Conservation (phyloP, 225 moss, liverwort and hornwort species). For the Bryoerythrophyllum caledonicum region DNA sequence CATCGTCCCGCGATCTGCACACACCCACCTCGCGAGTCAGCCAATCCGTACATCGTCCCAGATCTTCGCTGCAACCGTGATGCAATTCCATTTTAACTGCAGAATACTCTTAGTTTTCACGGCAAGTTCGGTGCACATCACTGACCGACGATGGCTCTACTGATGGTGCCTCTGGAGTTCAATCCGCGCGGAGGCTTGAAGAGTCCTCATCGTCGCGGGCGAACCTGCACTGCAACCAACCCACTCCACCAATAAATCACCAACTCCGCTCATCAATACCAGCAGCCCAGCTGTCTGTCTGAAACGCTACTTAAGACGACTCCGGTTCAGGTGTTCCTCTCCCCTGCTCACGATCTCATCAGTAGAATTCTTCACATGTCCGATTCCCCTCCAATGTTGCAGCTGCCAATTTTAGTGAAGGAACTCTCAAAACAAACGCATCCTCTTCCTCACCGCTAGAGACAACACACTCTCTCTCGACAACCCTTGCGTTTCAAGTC, state of each 20-base stretch:
- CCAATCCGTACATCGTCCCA: background rate
- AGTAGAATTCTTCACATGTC: background rate
- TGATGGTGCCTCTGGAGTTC: slow-evolving; percentile 23
- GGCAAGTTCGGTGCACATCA: slow-evolving; percentile 10
- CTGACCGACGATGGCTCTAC: slow-evolving; percentile 25
- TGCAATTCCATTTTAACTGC: background rate
- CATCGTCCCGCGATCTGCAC: slow-evolving; percentile 23
- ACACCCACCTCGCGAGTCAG: background rate
- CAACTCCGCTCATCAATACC: background rate
- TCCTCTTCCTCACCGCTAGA: background rate
- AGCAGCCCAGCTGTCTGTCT: background rate
- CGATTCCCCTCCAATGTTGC: background rate
- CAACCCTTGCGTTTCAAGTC: background rate
- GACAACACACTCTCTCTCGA: background rate
- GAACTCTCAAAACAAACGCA: background rate
- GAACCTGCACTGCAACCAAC: slow-evolving; percentile 24
- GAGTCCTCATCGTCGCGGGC: slow-evolving; percentile 12
- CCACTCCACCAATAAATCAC: background rate
- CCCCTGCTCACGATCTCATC: background rate
- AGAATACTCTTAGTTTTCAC: too few species aligned
- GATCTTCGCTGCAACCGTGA: background rate
- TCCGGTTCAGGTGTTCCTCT: slow-evolving; percentile 12
- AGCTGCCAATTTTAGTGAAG: background rate
- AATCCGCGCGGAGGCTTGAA: background rate
- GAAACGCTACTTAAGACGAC: background rate